Conservation (phyloP, 768 basidiomycete genomes). For the Cystofilobasidium macerans region DNA sequence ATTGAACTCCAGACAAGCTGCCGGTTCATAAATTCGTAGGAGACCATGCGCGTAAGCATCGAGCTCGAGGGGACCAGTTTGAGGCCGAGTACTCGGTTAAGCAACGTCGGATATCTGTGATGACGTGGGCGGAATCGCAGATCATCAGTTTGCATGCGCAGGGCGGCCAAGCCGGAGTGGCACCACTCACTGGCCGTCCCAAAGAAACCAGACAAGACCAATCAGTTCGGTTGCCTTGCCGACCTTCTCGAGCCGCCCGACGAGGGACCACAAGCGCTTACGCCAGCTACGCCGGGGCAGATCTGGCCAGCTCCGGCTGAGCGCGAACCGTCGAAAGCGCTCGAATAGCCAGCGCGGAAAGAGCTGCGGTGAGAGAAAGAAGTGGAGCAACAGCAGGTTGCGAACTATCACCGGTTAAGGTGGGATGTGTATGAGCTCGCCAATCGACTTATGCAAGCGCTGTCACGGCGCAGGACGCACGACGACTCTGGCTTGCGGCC, state of each 20-base stretch:
- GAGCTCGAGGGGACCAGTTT: conserved; percentile 59
- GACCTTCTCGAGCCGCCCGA: conserved; percentile 57
- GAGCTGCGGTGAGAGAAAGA: conserved; percentile 51
- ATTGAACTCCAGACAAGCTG: conserved; percentile 99
- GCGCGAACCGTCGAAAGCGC: conserved; percentile 60
- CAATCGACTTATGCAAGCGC: not conserved
- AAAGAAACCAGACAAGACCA: conserved; percentile 75
- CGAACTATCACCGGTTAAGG: no score
- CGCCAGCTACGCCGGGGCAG: conserved; percentile 66
- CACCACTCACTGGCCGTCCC: conserved; percentile 63
- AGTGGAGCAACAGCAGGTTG: conserved; percentile 45
- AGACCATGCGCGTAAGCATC: conserved; percentile 68
- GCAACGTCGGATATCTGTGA: conserved; percentile 70
- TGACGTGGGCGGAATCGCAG: not conserved
- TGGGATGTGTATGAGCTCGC: no score
- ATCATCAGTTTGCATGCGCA: not conserved
- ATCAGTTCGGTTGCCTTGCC: conserved; percentile 53
- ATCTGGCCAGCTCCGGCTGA: conserved; percentile 84
- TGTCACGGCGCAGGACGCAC: conserved; percentile 41
- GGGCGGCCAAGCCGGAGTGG: not conserved
- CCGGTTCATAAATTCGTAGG: conserved; percentile 98
- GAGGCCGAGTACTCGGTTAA: conserved; percentile 67
- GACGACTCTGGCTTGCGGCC: conserved; percentile 36
- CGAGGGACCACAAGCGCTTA: conserved; percentile 58
- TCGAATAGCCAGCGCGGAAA: conserved; percentile 66